Conservation (phyloP, 495 filamentous ascomycete genomes). For the Penicillium macrosclerotiorum region DNA sequence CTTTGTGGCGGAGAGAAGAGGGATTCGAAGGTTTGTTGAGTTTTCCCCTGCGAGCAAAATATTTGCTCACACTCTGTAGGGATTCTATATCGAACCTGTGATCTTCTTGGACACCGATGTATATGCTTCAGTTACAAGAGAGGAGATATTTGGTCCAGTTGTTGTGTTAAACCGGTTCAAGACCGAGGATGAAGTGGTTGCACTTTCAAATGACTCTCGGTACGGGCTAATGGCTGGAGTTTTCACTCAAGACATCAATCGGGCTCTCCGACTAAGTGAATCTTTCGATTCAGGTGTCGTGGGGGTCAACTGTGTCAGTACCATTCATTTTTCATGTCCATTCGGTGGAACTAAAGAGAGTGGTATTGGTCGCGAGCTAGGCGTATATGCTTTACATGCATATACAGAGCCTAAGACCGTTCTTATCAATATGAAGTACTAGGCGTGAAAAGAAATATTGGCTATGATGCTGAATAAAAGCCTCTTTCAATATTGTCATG, state of each 20-base stretch:
- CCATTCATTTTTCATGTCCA: constrained; percentile 23
- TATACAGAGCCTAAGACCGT: too few relatives aligned
- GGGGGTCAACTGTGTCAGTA: constrained; percentile 29
- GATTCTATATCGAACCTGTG: constrained; percentile 63
- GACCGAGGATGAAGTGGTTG: constrained; percentile 27
- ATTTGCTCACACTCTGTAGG: too few relatives aligned
- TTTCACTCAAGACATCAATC: constrained; percentile 23
- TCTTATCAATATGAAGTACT: too few relatives aligned
- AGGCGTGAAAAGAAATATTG: too few relatives aligned
- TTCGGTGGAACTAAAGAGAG: constrained; percentile 54
- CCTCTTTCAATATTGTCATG: too few relatives aligned
- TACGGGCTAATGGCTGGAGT: constrained; percentile 32
- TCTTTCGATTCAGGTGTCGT: constrained; percentile 33
- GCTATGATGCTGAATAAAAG: too few relatives aligned
- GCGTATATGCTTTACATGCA: too few relatives aligned
- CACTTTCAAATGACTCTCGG: constrained; percentile 22
- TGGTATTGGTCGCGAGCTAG: constrained; percentile 51
- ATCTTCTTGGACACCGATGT: constrained; percentile 64
- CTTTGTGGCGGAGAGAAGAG: not conserved
- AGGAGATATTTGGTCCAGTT: constrained; percentile 32
- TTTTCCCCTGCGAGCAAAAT: too few relatives aligned
- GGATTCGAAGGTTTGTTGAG: too few relatives aligned
- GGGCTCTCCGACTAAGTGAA: constrained; percentile 24
- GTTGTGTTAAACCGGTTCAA: constrained; percentile 24
- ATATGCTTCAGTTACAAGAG: constrained; percentile 30